Evolutionary conservation across 768 basidiomycete species (phyloP), one percentile per base, ranked within the genome.

Genomic region (Saitozyma podzolica): DNA sequence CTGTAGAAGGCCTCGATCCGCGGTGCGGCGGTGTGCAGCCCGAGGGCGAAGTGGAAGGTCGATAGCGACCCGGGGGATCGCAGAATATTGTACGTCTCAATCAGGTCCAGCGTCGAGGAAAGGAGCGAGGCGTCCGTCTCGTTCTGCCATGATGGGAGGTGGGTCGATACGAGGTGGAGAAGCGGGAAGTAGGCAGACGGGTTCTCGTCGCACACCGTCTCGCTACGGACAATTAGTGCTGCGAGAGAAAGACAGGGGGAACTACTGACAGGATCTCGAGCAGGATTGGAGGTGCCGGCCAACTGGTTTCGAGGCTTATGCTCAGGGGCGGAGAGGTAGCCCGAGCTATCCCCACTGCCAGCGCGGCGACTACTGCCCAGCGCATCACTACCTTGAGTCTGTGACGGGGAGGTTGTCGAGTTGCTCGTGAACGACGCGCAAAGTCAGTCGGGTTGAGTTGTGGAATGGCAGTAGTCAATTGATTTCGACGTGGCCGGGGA

Each of bases 1-100:
- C 88, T 84, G 74, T 89, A 91, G 73, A 88, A 89, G 0, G 93
- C 92, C 62, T 91, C 87, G 37, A 97, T 84, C 70, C 86, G 88
- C 0, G 94, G 92, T 0, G 86, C 86, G 8, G 88, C 84, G 3
- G 88, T 85, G 67, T 94, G 91, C 57, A 94, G 82, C 0, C 86
- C 88, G 29, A 97, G 83, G 51, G 86, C 86, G 78, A 89, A 84
- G 65, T 91, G 83, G 11, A 92, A 84, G 0, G 85, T 82, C 37
- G 84, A 83, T 13, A 86, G 69, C 0, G 84, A 79, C 4, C 84
- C 85, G 0, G 84, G 80, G 29, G 84, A 82, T 1, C 82, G 77
- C 4, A 90, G 76, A 43, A 84, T 80, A 0, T 84, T 84, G 45
- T 72, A 65, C 5, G 68, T 54, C 8, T 50, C 50, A 29, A 72